phyloP scores from a whole-genome alignment of 345 rosid species.

The Citrus mangshanensis region DNA sequence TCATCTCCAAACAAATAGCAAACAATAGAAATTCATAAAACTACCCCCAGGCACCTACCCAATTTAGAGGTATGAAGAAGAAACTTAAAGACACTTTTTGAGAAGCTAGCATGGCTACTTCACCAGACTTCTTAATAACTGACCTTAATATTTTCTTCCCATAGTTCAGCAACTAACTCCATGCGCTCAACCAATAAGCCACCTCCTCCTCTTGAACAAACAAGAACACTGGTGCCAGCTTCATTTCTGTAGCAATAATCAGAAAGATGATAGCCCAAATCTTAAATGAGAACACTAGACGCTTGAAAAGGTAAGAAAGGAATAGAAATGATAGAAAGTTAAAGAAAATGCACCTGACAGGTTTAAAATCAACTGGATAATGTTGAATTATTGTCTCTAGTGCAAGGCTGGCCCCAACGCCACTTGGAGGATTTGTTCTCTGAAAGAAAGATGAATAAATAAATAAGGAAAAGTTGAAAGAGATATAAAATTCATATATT shows the following conservation, averaged over 20 bases:
- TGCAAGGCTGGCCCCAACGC: conserved; percentile 88
- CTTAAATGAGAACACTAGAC: background rate
- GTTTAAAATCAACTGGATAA: conserved; percentile 58
- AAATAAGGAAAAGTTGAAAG: background rate
- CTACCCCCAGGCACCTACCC: background rate
- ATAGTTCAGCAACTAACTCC: conserved; percentile 83
- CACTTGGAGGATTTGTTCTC: conserved; percentile 83
- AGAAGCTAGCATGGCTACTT: background rate
- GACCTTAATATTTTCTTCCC: conserved; percentile 93
- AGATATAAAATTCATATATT: background rate
- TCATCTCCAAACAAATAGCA: background rate
- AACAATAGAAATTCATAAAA: background rate
- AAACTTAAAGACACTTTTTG: background rate
- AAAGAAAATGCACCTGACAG: conserved; percentile 49
- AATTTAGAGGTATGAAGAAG: background rate
- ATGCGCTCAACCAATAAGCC: conserved; percentile 89
- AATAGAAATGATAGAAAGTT: background rate
- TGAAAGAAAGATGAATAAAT: conserved; percentile 16
- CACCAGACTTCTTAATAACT: conserved; percentile 2
- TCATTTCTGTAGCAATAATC: conserved; percentile 54
- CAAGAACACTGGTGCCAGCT: conserved; percentile 56
- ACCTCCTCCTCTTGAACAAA: conserved; percentile 98
- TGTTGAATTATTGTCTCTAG: conserved; percentile 77
- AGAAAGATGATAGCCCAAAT: background rate
- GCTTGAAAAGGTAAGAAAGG: conserved; percentile 4